phyloP scores from a whole-genome alignment of 352 stramenopile genomes.

The Phytophthora cactorum region DNA sequence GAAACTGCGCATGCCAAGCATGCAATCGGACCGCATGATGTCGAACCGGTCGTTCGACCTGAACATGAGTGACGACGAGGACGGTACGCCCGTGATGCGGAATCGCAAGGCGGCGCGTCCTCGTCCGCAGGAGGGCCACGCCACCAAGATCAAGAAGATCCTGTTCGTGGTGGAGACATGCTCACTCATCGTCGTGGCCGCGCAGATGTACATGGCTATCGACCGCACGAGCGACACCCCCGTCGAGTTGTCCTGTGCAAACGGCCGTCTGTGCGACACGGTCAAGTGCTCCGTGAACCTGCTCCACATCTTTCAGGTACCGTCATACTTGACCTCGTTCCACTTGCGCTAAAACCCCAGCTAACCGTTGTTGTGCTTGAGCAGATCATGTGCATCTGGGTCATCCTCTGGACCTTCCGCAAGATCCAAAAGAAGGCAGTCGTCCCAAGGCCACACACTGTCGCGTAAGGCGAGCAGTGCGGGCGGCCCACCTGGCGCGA shows the following conservation, averaged over 20 bases:
- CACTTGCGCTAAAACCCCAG: background rate
- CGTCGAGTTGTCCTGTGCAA: conserved; percentile 66
- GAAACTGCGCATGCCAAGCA: conserved; percentile 43
- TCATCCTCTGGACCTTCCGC: conserved; percentile 48
- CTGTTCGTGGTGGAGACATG: conserved; percentile 44
- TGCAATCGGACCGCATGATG: conserved; percentile 44
- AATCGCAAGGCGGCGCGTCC: conserved; percentile 17
- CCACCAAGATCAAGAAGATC: conserved; percentile 54
- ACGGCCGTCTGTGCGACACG: conserved; percentile 56
- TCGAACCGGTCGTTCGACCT: conserved; percentile 44
- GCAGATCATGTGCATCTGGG: conserved; percentile 42
- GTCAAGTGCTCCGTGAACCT: conserved; percentile 47
- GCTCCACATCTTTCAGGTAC: conserved; percentile 60
- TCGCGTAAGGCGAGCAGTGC: conserved; percentile 13
- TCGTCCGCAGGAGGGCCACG: conserved; percentile 39
- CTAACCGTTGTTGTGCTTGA: conserved; percentile 19
- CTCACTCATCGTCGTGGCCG: conserved; percentile 42
- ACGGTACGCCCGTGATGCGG: conserved; percentile 25
- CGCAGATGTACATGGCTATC: conserved; percentile 63
- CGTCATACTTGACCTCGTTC: background rate
- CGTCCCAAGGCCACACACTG: conserved; percentile 31
- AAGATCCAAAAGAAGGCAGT: conserved; percentile 48
- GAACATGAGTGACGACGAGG: conserved; percentile 50
- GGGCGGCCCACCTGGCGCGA: background rate
- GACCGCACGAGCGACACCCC: conserved; percentile 34